phyloP scores from a whole-genome alignment of 345 rosid species.

The Passiflora organensis region DNA sequence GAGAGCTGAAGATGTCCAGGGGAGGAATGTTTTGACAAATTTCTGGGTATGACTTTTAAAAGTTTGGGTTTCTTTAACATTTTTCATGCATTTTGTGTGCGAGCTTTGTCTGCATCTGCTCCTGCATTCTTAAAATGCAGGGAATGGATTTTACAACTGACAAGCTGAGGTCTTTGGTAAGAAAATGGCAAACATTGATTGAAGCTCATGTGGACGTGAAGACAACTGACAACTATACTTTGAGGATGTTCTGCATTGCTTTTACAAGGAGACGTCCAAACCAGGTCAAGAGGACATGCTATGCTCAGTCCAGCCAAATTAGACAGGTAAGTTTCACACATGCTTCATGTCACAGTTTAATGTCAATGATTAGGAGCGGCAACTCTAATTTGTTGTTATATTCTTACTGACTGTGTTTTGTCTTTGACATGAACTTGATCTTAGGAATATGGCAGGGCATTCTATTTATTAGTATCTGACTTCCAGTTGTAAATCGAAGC shows the following conservation, averaged over 20 bases:
- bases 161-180: slow-evolving; percentile 90
- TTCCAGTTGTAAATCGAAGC: too few species aligned
- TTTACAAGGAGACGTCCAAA: slow-evolving; percentile 92
- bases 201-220: slow-evolving; percentile 97
- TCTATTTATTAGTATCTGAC: too few species aligned
- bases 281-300: slow-evolving; percentile 90
- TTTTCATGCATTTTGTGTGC: not conserved
- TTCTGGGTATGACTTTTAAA: slow-evolving; percentile 96
- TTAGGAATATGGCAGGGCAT: too few species aligned
- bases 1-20: slow-evolving; percentile 96
- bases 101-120: not conserved
- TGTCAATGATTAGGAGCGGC: too few species aligned
- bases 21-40: slow-evolving; percentile 75
- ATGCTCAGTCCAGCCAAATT: slow-evolving; percentile 94
- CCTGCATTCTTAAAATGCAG: slow-evolving; percentile 28
- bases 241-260: slow-evolving; percentile 89
- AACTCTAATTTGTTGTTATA: not conserved
- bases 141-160: slow-evolving; percentile 96
- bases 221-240: slow-evolving; percentile 77
- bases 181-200: slow-evolving; percentile 89
- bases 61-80: too few species aligned
- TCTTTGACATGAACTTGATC: too few species aligned
- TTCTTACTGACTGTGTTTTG: too few species aligned
- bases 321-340: slow-evolving; percentile 46
- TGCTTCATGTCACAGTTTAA: too few species aligned